Base-by-base conservation (phyloP, 176 grass and related monocot genomes). In the Thinopyrum elongatum region DNA sequence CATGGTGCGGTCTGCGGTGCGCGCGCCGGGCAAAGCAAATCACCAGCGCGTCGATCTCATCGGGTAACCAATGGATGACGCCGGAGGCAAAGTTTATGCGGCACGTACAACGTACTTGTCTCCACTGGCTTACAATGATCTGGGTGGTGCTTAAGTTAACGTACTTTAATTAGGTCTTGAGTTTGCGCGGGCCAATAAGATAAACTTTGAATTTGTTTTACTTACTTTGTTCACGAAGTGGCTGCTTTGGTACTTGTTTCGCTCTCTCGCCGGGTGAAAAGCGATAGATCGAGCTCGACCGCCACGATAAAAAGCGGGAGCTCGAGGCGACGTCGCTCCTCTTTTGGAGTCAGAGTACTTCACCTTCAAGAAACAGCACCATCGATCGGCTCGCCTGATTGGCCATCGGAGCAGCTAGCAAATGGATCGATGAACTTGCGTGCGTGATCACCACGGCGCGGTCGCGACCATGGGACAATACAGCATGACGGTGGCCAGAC, bases 191-290 rank as follows among this genome's bases (percentile, higher is more conserved):
- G 49, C 47, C 15, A 53, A 0, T 16, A 7, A 53, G 70, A 19
- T 74, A 53, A 63, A 55, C 39, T 66, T 90, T 13, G 31, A 26
- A 22, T 65, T 57, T 19, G 27, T 57, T 49, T 57, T 36, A 15
- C 5, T 2, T 13, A 1, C 15, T 17, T 51, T 51, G 47, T 17
- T 51, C 5, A 51, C 47, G 5, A 84, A 53, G 35, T 11, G 55
- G 55, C 36, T 84, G 77, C 17, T 55, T 51, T 31, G 21, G 78
- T 57, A 83, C 73, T 90, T 44, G 79, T 51, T 64, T 69, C n/a
- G 79, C 39, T 44, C 23, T 21, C 27, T 10, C 71, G 29, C 65
- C 80, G 33, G 53, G 33, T 14, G 62, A 70, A 76, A 75, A 84
- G 10, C 25, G 44, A 5, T 55, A 10, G 4, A 5, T 49, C 14